Percentiles rank a stretch among this genome's conserved stretches.
Conservation (phyloP, 2,329 filamentous ascomycete species). For the Periconia macrospinosa region DNA sequence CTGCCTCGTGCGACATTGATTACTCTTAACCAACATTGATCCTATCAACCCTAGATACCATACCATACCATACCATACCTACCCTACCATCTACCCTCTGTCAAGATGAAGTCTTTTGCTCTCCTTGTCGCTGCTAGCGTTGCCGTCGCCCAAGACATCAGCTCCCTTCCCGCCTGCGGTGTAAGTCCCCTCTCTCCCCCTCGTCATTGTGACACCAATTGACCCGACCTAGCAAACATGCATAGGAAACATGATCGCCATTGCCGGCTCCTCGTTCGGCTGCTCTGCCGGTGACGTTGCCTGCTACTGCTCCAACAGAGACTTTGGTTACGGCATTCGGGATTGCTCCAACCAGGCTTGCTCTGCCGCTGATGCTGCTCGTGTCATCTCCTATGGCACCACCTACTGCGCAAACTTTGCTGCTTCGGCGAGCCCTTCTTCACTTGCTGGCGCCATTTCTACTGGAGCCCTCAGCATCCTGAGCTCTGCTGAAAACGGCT, state of each 20-base stretch:
- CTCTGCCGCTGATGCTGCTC: constrained; percentile 20
- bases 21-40: too few species aligned
- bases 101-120: constrained; percentile 44
- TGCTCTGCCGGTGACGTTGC: constrained; percentile 42
- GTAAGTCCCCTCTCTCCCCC: constrained; percentile 28
- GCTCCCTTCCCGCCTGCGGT: constrained; percentile 33
- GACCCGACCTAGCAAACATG: constrained; percentile 39
- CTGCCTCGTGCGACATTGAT: constrained; percentile 3
- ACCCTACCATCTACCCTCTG: constrained; percentile 7
- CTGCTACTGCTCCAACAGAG: constrained; percentile 49
- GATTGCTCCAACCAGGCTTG: constrained; percentile 52
- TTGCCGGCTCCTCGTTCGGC: constrained; percentile 43
- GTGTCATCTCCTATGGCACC: constrained; percentile 38
- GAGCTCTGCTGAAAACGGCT: constrained; percentile 20
- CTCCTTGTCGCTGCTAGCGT: constrained; percentile 39
- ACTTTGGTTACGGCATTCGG: constrained; percentile 52
- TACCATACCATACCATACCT: constrained; percentile 7
- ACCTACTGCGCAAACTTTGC: constrained; percentile 29
- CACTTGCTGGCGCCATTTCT: constrained; percentile 10
- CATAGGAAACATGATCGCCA: constrained; percentile 50
- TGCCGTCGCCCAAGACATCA: constrained; percentile 36
- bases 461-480: constrained; percentile 24
- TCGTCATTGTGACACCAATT: not conserved
- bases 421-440: constrained; percentile 9
- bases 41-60: too few species aligned